phyloP scores from a whole-genome alignment of 129 eudicot species.

The Centaurea solstitialis region DNA sequence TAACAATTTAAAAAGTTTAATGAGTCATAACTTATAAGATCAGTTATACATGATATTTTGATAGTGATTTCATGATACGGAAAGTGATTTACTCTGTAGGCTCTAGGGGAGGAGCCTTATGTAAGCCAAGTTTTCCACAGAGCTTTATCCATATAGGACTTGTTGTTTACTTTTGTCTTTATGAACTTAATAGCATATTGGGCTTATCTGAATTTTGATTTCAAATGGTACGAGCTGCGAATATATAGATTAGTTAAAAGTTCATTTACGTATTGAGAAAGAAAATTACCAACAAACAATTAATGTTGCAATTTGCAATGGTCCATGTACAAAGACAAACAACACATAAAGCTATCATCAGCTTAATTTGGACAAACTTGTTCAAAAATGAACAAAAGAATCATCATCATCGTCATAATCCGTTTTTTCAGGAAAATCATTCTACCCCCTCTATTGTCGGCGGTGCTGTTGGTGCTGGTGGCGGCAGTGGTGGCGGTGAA shows the following conservation, averaged over 20 bases:
- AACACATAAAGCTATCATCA: constrained; percentile 21
- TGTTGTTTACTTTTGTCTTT: too few relatives aligned
- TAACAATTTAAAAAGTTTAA: too few relatives aligned
- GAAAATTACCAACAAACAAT: constrained; percentile 18
- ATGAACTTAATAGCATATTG: too few relatives aligned
- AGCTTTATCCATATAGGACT: too few relatives aligned
- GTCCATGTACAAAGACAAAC: constrained; percentile 42
- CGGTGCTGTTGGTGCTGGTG: constrained; percentile 43
- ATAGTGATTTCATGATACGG: too few relatives aligned
- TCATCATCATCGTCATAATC: neutral
- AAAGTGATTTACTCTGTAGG: too few relatives aligned
- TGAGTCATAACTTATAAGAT: too few relatives aligned
- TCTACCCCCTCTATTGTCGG: constrained; percentile 11
- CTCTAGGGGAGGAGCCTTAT: too few relatives aligned
- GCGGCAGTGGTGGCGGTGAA: constrained; percentile 34
- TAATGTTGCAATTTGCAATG: constrained; percentile 24
- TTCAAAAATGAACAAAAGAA: constrained; percentile 26
- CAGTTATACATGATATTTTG: too few relatives aligned
- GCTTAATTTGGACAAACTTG: constrained; percentile 20
- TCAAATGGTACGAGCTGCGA: too few relatives aligned
- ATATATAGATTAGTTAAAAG: neutral
- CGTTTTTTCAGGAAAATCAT: constrained; percentile 13
- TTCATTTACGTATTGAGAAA: constrained; percentile 13
- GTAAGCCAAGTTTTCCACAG: too few relatives aligned
- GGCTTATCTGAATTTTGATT: too few relatives aligned